Evolutionary conservation across 2,329 filamentous ascomycete genomes (phyloP), one percentile per base, ranked within the genome.

Genomic region (Clarireedia monteithiana): DNA sequence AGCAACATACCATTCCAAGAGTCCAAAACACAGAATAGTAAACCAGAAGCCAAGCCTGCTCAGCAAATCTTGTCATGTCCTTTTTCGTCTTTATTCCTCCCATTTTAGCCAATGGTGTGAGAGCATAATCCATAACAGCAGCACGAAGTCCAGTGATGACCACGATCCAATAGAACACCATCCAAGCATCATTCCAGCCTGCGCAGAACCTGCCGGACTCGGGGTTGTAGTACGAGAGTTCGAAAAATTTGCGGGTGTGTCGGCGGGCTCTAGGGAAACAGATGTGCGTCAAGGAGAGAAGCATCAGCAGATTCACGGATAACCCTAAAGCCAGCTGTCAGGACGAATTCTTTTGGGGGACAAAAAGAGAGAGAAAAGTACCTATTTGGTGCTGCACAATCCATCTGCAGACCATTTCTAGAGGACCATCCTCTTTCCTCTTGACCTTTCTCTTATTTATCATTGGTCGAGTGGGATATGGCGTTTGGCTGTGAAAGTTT

Each of bases 41-140:
- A 46, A 94, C 72, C 56, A 95, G 74, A 68, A 96, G 77, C 89
- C 92, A 97, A 48, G 86, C 89, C 74, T 99, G 94, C 74, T 99
- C 94, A 60, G 90, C 90, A 73, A 97, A 95, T 57, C 94, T 82
- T 49, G 89, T 82, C 58, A 86, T 75, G 48, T 84, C 83, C 74
- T 96, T 96, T 68, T 77, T 78, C 68, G 86, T 88, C 64, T 80
- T 79, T 64, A 96, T 81, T 38, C 92, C 92, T 60, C 81, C 79
- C 48, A 77, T 74, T 61, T 82, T 84, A 45, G 88, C 91, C 55
- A 95, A 73, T 6, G 92, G 94, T 20, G 83, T 83, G 51, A 97
- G 78, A 12, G 95, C 66, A 74, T 95, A 94, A 69, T 96, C 91
- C 83, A 97, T 95, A 56, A 82, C 77, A 52, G 83, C 84, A 40